Evolutionary conservation across 2,329 filamentous ascomycete genomes (phyloP), one percentile per base, ranked within the genome.

Genomic region (Niveomyces coronatus): DNA sequence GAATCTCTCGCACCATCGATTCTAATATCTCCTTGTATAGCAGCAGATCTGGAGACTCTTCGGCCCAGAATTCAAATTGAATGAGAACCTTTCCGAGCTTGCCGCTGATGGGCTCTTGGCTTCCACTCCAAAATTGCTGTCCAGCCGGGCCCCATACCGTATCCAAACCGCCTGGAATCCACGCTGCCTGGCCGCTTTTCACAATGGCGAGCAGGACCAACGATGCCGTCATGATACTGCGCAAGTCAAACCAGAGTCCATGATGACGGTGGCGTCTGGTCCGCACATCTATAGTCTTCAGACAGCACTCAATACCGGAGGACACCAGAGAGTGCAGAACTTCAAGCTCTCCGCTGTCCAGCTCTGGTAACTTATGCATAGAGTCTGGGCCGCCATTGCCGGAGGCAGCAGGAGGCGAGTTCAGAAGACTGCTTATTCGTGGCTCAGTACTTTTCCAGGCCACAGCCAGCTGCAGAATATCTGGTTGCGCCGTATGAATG

Each of bases 241-340:
- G 47, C 22, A 48, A 31, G 14, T 46, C 46, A 18, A 45, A 54
- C 50, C 51, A 54, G 1, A 48, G 45, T 3, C 50, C 51, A 23
- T 54, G 50, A 27, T 51, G 50, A 9, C 50, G 38, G 33, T 52
- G 44, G 31, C 45, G 35, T 18, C 43, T 37, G 22, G 42, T n/a
- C 26, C 49, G 36, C 31, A 46, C 31, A 37, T 49, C 46, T 9
- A 49, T 46, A 2, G 46, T 48, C 31, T 49, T 48, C 16, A 49
- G 36, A 17, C 40, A 47, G 40, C 46, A 49, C 11, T 48, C 46
- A 19, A 47, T 45, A n/a, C 45, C 46, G 3, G 46, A 45, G 7
- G 33, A 16, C 13, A 49, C 38, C 7, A 49, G 42, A 3, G 44
- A 45, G 16, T 44, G 41, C 2, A 47, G 39, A 3, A 46, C 29